phyloP scores from a whole-genome alignment of 2,329 filamentous ascomycete species.

The Tolypocladium endophyticum region DNA sequence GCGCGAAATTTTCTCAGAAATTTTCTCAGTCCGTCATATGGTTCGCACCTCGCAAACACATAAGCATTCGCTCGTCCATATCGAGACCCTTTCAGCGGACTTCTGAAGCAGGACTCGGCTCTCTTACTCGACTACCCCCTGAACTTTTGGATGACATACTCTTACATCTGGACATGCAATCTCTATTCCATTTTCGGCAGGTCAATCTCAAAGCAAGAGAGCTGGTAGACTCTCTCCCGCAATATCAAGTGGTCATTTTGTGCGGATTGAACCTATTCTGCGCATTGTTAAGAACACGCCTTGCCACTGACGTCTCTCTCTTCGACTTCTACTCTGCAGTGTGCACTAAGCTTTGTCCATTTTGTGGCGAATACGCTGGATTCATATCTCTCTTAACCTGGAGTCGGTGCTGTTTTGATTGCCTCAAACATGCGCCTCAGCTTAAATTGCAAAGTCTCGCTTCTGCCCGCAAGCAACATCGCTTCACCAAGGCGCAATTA shows the following conservation, averaged over 20 bases:
- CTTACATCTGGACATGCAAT: constrained; percentile 17
- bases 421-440: constrained; percentile 11
- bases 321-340: constrained; percentile 12
- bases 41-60: constrained; percentile 18
- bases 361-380: constrained; percentile 13
- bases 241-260: constrained; percentile 13
- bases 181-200: constrained; percentile 20
- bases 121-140: constrained; percentile 17
- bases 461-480: constrained; percentile 8
- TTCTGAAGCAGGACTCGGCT: constrained; percentile 11
- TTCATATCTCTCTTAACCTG: constrained; percentile 16
- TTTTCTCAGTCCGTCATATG: constrained; percentile 16
- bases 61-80: constrained; percentile 15
- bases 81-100: constrained; percentile 13
- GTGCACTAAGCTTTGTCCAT: constrained; percentile 14
- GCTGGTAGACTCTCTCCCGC: constrained; percentile 10
- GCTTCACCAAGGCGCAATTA: constrained; percentile 9
- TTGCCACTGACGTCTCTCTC: constrained; percentile 13
- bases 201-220: constrained; percentile 12
- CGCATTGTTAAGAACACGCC: constrained; percentile 16
- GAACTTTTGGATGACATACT: constrained; percentile 19
- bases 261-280: constrained; percentile 18
- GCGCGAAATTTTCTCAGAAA: constrained; percentile 16
- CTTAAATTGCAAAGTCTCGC: constrained; percentile 12
- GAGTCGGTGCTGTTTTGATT: constrained; percentile 17